Evolutionary conservation across 768 basidiomycete species (phyloP).

Genomic region (Cystofilobasidium bisporidii): DNA sequence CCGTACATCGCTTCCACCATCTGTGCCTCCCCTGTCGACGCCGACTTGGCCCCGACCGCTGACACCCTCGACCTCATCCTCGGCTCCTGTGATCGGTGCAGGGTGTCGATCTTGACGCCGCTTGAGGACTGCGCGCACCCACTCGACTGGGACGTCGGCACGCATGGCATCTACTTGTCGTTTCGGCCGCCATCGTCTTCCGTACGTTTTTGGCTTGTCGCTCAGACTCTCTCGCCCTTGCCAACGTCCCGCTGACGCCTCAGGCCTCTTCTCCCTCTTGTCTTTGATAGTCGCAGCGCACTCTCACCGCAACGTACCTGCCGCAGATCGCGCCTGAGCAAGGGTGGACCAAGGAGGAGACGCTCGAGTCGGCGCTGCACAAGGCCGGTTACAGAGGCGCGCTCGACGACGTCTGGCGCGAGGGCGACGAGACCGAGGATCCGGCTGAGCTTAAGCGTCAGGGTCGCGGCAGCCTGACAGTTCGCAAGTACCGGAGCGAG

Average conservation of each 20-base stretch:
- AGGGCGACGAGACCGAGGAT: slow-evolving; percentile 26
- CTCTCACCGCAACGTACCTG: slow-evolving; percentile 78
- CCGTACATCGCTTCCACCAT: slow-evolving; percentile 37
- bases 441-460: neutral
- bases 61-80: neutral
- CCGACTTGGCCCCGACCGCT: no score
- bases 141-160: slow-evolving; percentile 85
- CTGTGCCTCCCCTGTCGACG: no score
- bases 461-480: slow-evolving; percentile 30
- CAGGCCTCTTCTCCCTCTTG: slow-evolving; percentile 59
- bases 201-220: slow-evolving; percentile 4
- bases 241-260: no score
- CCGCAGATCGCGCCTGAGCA: slow-evolving; percentile 88
- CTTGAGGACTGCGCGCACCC: slow-evolving; percentile 77
- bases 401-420: slow-evolving; percentile 34
- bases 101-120: slow-evolving; percentile 84
- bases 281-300: slow-evolving; percentile 47
- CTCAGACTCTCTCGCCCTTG: neutral
- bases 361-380: slow-evolving; percentile 78
- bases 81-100: slow-evolving; percentile 38
- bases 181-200: slow-evolving; percentile 43
- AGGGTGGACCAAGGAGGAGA: slow-evolving; percentile 79
- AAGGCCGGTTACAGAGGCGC: slow-evolving; percentile 63
- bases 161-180: slow-evolving; percentile 81
- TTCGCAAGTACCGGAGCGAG: slow-evolving; percentile 36